phyloP scores from a whole-genome alignment of 2,329 filamentous ascomycete species.

The Helotiales sp. region DNA sequence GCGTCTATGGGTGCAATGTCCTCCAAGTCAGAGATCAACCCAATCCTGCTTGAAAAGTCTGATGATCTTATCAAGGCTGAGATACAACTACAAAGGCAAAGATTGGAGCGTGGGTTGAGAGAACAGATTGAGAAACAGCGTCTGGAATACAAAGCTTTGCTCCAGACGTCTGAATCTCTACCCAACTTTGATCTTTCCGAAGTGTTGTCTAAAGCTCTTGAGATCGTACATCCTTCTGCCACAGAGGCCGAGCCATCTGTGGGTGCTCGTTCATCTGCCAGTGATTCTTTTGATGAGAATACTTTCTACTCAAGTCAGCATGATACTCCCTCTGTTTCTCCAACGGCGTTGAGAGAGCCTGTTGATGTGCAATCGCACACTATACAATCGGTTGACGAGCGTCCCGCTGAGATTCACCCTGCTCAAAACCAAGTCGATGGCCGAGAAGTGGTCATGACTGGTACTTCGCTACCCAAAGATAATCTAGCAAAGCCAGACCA shows the following conservation, averaged over 20 bases:
- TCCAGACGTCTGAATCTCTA: conserved; percentile 50
- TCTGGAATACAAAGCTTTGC: conserved; percentile 42
- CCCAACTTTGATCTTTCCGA: conserved; percentile 70
- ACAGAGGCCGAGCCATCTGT: conserved; percentile 55
- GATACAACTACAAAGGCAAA: conserved; percentile 74
- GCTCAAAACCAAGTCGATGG: conserved; percentile 23
- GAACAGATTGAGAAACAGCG: conserved; percentile 72
- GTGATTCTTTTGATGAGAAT: conserved; percentile 87
- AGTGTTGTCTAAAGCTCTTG: conserved; percentile 69
- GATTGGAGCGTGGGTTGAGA: conserved; percentile 74
- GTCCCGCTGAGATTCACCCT: conserved; percentile 20
- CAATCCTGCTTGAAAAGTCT: conserved; percentile 83
- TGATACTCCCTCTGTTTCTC: conserved; percentile 62
- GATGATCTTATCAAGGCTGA: conserved; percentile 82
- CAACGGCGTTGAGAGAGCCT: conserved; percentile 28
- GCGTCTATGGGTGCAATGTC: conserved; percentile 38
- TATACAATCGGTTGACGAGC: conserved; percentile 25
- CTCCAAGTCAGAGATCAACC: conserved; percentile 70
- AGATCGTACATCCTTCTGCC: conserved; percentile 66
- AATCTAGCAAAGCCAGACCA: conserved; percentile 27
- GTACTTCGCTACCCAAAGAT: conserved; percentile 32
- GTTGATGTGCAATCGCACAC: conserved; percentile 25
- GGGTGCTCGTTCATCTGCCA: conserved; percentile 61
- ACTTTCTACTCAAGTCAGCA: conserved; percentile 95
- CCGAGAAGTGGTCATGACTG: conserved; percentile 29